These are phyloP conservation scores for Leishmania amazonensis DNA, from an alignment of 208 protist species.

Conservation along the genomic window DNA sequence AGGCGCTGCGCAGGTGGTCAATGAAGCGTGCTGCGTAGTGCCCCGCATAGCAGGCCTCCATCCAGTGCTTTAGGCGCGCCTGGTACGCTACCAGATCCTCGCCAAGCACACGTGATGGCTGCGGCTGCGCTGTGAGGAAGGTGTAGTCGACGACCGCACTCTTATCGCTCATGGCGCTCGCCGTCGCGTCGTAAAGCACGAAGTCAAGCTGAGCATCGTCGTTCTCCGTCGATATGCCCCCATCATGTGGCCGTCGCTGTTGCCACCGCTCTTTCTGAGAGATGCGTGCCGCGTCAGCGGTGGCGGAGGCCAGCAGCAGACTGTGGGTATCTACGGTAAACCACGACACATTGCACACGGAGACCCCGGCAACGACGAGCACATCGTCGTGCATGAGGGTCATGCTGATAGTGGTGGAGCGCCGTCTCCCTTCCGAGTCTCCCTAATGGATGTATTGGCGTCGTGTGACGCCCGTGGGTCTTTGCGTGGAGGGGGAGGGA, in stretches of 20 bases:
- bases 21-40: constrained; percentile 27
- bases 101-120: constrained; percentile 24
- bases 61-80: constrained; percentile 40
- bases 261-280: background rate
- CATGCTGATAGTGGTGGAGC: background rate
- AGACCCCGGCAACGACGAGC: constrained; percentile 8
- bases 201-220: constrained; percentile 49
- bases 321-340: constrained; percentile 26
- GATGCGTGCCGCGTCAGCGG: background rate
- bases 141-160: constrained; percentile 38
- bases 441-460: background rate
- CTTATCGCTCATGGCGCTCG: constrained; percentile 11
- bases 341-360: constrained; percentile 33
- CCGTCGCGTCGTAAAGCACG: constrained; percentile 31
- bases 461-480: background rate
- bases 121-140: constrained; percentile 30
- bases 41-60: constrained; percentile 35
- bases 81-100: constrained; percentile 25
- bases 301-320: constrained; percentile 22
- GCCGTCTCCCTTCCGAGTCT: background rate
- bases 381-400: constrained; percentile 7
- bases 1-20: constrained; percentile 26
- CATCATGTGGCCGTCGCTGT: constrained; percentile 12
- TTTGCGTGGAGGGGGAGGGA: background rate
- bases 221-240: background rate